Conservation (phyloP, 805 yeast species). For the Candida corydali region DNA sequence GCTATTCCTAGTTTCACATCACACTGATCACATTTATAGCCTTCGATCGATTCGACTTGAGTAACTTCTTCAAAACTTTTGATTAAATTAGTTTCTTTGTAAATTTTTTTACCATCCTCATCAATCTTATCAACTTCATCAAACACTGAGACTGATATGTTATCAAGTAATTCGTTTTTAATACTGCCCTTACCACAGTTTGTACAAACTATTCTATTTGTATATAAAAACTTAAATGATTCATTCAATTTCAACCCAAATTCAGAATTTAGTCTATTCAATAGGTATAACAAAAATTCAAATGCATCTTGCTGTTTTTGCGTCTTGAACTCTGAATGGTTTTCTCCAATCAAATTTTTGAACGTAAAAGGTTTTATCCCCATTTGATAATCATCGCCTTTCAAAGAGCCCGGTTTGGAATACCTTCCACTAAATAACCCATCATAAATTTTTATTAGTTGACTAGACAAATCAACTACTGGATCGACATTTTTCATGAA, state of each 20-base stretch:
- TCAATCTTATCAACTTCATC: constrained; percentile 35
- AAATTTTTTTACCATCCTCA: constrained; percentile 42
- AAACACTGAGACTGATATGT: constrained; percentile 56
- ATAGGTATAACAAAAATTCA: constrained; percentile 73
- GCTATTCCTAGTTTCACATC: constrained; percentile 28
- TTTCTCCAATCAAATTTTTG: constrained; percentile 70
- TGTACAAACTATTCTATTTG: constrained; percentile 57
- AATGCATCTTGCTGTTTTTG: constrained; percentile 93
- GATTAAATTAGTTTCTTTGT: constrained; percentile 45
- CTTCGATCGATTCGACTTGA: constrained; percentile 53
- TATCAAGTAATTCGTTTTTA: constrained; percentile 53
- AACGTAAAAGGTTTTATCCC: constrained; percentile 79
- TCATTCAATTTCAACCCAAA: constrained; percentile 46
- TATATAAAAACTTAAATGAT: constrained; percentile 59
- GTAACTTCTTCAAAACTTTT: constrained; percentile 46
- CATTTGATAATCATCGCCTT: constrained; percentile 53
- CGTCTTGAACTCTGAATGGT: constrained; percentile 78
- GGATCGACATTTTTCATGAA: constrained; percentile 44
- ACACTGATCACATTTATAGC: constrained; percentile 58
- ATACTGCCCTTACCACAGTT: constrained; percentile 61
- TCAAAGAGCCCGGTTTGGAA: constrained; percentile 48
- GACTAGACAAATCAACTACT: constrained; percentile 63
- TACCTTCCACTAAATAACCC: constrained; percentile 76
- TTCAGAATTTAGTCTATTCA: constrained; percentile 55
- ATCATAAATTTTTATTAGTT: constrained; percentile 72